phyloP scores from a whole-genome alignment of 768 basidiomycete species.

The Tephrocybe sp. region DNA sequence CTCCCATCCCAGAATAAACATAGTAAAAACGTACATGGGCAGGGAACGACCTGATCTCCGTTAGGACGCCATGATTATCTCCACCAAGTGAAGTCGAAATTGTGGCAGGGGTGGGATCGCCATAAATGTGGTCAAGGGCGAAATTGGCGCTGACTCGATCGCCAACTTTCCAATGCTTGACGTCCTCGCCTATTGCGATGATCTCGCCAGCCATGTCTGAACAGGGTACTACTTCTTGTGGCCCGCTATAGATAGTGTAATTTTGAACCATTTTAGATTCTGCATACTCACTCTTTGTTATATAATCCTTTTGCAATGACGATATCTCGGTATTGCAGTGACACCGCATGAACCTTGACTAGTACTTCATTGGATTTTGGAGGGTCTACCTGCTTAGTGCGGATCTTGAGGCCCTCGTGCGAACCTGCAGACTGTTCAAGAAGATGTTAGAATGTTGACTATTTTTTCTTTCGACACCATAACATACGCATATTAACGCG shows the following conservation, averaged over 20 bases:
- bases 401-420: constrained; percentile 24
- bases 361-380: constrained; percentile 50
- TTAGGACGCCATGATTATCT: constrained; percentile 49
- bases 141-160: constrained; percentile 61
- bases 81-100: constrained; percentile 43
- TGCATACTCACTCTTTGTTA: constrained; percentile 26
- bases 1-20: too few species aligned
- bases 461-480: too few species aligned
- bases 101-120: constrained; percentile 36
- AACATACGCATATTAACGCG: too few species aligned
- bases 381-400: constrained; percentile 22
- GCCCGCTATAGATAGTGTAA: constrained; percentile 2
- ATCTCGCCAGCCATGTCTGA: constrained; percentile 63
- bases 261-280: background rate
- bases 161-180: constrained; percentile 51
- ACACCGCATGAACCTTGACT: constrained; percentile 57
- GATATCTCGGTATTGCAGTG: constrained; percentile 59
- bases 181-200: constrained; percentile 42
- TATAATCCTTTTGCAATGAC: constrained; percentile 39
- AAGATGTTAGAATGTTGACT: too few species aligned
- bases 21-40: constrained; percentile 31
- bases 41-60: constrained; percentile 53
- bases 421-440: constrained; percentile 19
- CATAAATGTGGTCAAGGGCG: constrained; percentile 44
- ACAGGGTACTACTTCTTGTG: constrained; percentile 31